Evolutionary conservation across 2,329 filamentous ascomycete species (phyloP).

Genomic region (Tothia fuscella): DNA sequence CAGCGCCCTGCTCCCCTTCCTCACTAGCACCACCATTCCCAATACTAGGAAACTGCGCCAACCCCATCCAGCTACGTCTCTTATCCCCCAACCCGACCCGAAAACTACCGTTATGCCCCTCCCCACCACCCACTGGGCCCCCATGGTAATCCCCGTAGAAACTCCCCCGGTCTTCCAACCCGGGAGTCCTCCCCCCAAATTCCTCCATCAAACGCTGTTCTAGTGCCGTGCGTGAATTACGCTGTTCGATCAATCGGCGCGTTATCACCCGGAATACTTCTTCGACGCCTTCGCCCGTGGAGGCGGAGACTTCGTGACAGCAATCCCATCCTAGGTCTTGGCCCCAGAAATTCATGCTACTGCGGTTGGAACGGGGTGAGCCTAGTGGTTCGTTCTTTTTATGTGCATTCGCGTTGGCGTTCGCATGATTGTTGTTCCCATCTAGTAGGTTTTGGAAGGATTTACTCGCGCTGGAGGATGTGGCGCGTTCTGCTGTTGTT

Average conservation of each 20-base stretch:
- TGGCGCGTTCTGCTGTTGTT: background rate
- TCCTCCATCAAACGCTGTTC: conserved; percentile 32
- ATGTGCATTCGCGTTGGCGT: background rate
- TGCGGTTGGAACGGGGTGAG: conserved; percentile 9
- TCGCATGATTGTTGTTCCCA: background rate
- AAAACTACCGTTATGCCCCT: conserved; percentile 52
- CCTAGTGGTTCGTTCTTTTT: conserved; percentile 6
- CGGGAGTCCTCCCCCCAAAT: conserved; percentile 18
- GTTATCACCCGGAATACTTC: conserved; percentile 90
- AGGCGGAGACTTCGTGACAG: conserved; percentile 91
- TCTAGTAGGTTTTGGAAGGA: background rate
- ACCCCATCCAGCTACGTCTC: conserved; percentile 53
- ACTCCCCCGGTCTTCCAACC: conserved; percentile 33
- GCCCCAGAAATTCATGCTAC: conserved; percentile 70
- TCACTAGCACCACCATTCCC: conserved; percentile 1
- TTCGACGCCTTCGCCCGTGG: conserved; percentile 89
- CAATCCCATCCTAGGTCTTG: conserved; percentile 93
- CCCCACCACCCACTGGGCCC: conserved; percentile 1
- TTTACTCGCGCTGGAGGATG: background rate
- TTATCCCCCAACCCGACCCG: conserved; percentile 48
- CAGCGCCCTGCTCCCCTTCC: background rate
- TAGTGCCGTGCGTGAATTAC: conserved; percentile 42
- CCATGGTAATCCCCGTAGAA: conserved; percentile 15
- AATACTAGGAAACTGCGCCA: conserved; percentile 33
- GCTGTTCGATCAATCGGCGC: conserved; percentile 68